phyloP scores from a whole-genome alignment of 805 yeast genomes.

The Kodamaea hsintzibuensis region DNA sequence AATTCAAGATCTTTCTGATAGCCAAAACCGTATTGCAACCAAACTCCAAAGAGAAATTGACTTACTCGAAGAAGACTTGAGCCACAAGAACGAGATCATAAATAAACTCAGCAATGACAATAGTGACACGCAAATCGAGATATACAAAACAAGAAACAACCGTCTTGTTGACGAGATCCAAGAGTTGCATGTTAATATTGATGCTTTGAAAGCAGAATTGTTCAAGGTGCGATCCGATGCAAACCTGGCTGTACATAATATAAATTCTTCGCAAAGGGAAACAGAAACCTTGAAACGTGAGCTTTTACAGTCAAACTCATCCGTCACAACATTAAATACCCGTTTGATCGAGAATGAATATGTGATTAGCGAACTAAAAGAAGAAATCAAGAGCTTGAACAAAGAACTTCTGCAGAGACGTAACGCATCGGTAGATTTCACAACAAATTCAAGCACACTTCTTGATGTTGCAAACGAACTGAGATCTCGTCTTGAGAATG shows the following conservation, averaged over 20 bases:
- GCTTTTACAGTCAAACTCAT: constrained; percentile 21
- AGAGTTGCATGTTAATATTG: constrained; percentile 19
- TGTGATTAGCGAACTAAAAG: constrained; percentile 6
- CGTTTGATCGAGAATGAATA: constrained; percentile 5
- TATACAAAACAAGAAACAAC: constrained; percentile 1
- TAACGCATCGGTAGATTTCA: background rate
- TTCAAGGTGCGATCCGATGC: constrained; percentile 11
- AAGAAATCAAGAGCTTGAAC: constrained; percentile 8
- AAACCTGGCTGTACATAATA: background rate
- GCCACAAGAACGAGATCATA: constrained; percentile 8
- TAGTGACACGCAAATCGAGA: background rate
- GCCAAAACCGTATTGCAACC: constrained; percentile 3
- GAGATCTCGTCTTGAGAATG: constrained; percentile 7
- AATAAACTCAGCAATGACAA: constrained; percentile 6
- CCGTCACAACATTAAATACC: background rate
- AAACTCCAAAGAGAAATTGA: constrained; percentile 11
- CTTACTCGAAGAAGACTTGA: constrained; percentile 11
- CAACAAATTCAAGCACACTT: constrained; percentile 1
- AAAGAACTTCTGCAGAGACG: background rate
- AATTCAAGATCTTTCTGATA: constrained; percentile 2
- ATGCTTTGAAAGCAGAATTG: constrained; percentile 19
- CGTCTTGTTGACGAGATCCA: constrained; percentile 9
- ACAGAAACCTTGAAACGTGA: constrained; percentile 22
- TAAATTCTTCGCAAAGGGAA: constrained; percentile 17
- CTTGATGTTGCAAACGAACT: constrained; percentile 9